Base-by-base conservation (phyloP, 108 stramenopile genomes). In the Cyclotella sp. region DNA sequence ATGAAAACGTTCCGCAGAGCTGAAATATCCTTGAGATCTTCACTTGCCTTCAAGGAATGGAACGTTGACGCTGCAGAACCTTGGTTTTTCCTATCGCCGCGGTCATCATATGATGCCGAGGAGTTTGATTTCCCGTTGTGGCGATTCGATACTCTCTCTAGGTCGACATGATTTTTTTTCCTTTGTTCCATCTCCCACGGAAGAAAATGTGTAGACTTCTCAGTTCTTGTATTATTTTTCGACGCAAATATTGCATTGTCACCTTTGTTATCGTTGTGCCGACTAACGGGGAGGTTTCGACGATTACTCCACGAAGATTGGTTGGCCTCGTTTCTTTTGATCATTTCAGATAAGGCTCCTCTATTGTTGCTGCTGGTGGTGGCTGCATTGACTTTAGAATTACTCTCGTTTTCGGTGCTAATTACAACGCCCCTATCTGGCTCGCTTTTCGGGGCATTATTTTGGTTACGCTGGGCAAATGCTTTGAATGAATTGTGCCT, bases 1-100 rank as follows among this genome's bases (percentile, higher is more conserved):
- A 74, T 74, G 51, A 81, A 81, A 6, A 73, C 57, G 27, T 74
- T 57, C 24, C 79, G 68, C 42, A 81, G 45, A 41, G 52, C 68
- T 14, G 81, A 68, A 16, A 82, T 79, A 44, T 78, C 77, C 16
- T 46, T 63, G 11, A 78, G n/a, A 54, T 79, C 72, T n/a, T 61
- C 42, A n/a, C 43, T 24, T 46, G 45, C 45, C 13, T 64, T 64
- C 24, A 34, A 5, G 34, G 34, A 6, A 34, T 34, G 34, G 34
- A 34, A 34, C 34, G 34, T 34, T 34, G 34, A 34, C 34, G 34
- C 34, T 34, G 34, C 34, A 34, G 2, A 34, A 34, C 34, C 34
- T 34, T 34, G 4, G 34, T 34, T 34, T 6, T 34, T 34, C 6
- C 34, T 34, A 34, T 34, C 34, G 6, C 34, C 34, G 34, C 34